A percentile compares a stretch with the other conserved stretches of the same genome.
These are phyloP conservation scores for Alternaria ventricosa DNA, from an alignment of 2,329 filamentous ascomycete species.

Conservation along the genomic window DNA sequence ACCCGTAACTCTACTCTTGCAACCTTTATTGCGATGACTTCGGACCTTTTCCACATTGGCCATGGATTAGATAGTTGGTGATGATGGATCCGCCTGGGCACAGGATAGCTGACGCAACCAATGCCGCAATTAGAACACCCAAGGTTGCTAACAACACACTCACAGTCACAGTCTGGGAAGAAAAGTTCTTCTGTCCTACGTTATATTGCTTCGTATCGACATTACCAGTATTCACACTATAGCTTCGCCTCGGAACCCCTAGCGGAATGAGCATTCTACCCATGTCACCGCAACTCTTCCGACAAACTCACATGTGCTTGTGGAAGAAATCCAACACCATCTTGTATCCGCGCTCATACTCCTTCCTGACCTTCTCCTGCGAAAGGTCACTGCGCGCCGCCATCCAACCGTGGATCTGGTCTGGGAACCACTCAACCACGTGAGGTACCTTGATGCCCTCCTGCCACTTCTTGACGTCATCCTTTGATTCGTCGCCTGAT, in stretches of 20 bases:
- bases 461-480: slow-evolving; percentile 59
- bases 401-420: slow-evolving; percentile 57
- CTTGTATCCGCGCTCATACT: slow-evolving; percentile 60
- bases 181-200: not conserved
- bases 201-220: not conserved
- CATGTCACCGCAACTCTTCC: not conserved
- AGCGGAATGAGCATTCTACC: slow-evolving; percentile 20
- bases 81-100: not conserved
- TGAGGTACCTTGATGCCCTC: slow-evolving; percentile 56
- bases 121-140: not conserved
- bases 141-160: not conserved
- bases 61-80: not conserved
- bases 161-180: not conserved
- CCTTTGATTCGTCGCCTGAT: slow-evolving; percentile 62
- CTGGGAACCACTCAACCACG: slow-evolving; percentile 56
- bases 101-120: not conserved
- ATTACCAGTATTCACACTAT: not conserved
- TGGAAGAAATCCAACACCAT: slow-evolving; percentile 59
- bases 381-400: slow-evolving; percentile 55
- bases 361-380: slow-evolving; percentile 56
- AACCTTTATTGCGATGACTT: not conserved
- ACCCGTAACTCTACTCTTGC: slow-evolving; percentile 21
- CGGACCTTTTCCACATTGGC: not conserved
- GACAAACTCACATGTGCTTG: slow-evolving; percentile 56
- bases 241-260: slow-evolving; percentile 28